phyloP scores from a whole-genome alignment of 2,329 filamentous ascomycete species.

The Chaetomium strumarium region DNA sequence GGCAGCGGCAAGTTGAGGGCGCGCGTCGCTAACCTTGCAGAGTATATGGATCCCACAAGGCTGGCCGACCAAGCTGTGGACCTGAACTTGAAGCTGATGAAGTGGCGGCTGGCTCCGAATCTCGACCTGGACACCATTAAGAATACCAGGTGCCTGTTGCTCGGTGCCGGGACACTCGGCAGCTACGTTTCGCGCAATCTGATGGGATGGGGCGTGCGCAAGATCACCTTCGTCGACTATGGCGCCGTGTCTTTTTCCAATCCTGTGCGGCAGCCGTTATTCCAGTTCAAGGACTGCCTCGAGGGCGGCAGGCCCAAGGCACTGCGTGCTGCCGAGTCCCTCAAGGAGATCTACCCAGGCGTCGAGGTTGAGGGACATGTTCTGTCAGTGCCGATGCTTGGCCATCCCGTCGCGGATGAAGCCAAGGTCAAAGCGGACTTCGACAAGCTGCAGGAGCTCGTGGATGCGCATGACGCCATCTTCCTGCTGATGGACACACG shows the following conservation, averaged over 20 bases:
- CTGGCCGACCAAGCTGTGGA: slow-evolving; percentile 93
- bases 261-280: slow-evolving; percentile 89
- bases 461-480: slow-evolving; percentile 82
- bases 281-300: slow-evolving; percentile 82
- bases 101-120: slow-evolving; percentile 90
- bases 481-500: slow-evolving; percentile 97
- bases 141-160: slow-evolving; percentile 78
- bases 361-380: slow-evolving; percentile 75
- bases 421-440: slow-evolving; percentile 66
- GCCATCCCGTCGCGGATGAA: slow-evolving; percentile 76
- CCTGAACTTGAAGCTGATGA: slow-evolving; percentile 95
- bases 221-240: slow-evolving; percentile 95
- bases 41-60: slow-evolving; percentile 86
- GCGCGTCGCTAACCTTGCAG: slow-evolving; percentile 73
- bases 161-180: slow-evolving; percentile 88
- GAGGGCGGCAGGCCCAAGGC: slow-evolving; percentile 83
- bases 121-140: slow-evolving; percentile 87
- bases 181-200: slow-evolving; percentile 89
- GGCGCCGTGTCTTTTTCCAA: slow-evolving; percentile 93
- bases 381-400: slow-evolving; percentile 90
- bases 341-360: slow-evolving; percentile 85
- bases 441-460: slow-evolving; percentile 64
- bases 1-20: slow-evolving; percentile 69
- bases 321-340: slow-evolving; percentile 67
- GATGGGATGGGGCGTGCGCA: slow-evolving; percentile 91